phyloP scores from a whole-genome alignment of 805 yeast genomes.

The Sugiyamaella qingdaonensis region DNA sequence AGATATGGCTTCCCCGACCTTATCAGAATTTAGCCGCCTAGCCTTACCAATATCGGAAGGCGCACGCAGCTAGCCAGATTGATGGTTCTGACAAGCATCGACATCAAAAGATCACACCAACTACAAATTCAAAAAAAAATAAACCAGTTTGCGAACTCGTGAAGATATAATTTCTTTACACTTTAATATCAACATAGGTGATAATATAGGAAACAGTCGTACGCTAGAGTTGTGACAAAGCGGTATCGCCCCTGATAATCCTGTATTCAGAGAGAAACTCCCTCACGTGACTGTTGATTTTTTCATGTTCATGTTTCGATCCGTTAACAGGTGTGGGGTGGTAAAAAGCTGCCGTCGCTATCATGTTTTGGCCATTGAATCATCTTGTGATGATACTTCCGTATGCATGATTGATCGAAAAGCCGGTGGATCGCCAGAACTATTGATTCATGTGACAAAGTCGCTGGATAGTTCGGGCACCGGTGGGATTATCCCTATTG shows the following conservation, averaged over 20 bases:
- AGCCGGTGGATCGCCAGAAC: conserved; percentile 38
- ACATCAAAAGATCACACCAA: background rate
- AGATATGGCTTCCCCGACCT: background rate
- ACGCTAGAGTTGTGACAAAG: no score
- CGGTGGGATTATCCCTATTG: conserved; percentile 88
- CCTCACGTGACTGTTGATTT: no score
- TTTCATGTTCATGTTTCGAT: background rate
- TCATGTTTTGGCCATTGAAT: conserved; percentile 75
- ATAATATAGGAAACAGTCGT: no score
- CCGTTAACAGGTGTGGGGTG: background rate
- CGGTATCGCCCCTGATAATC: no score
- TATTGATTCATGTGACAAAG: conserved; percentile 55
- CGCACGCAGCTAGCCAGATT: background rate
- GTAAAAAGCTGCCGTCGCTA: conserved; percentile 8
- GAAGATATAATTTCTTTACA: no score
- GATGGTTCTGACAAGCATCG: no score
- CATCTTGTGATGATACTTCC: conserved; percentile 94
- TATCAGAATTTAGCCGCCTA: conserved; percentile 3
- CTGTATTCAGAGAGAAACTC: no score
- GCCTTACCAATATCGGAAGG: background rate
- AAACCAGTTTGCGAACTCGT: no score
- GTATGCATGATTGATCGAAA: conserved; percentile 67
- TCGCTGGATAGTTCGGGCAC: conserved; percentile 61
- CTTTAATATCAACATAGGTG: no score
- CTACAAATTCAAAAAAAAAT: background rate